A percentile compares a stretch with the other conserved stretches of the same genome.
Evolutionary conservation across 768 basidiomycete genomes (phyloP).

Genomic region (Phanerochaete sordida): DNA sequence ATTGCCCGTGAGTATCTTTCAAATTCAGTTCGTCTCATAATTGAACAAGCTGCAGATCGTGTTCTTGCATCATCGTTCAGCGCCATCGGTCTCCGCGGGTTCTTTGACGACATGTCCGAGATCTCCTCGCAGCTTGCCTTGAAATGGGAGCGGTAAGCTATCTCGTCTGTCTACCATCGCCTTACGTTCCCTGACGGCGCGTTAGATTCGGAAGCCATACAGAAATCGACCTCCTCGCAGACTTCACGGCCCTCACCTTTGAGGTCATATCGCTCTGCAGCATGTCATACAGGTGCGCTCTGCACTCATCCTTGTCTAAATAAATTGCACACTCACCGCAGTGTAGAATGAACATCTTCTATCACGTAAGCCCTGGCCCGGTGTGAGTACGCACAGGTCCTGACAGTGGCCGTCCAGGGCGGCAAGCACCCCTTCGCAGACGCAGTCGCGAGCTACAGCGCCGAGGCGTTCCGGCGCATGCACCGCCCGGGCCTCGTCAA

Average conservation of each 20-base stretch:
- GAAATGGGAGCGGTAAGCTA: slow-evolving; percentile 38
- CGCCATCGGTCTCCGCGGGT: slow-evolving; percentile 35
- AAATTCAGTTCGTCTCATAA: slow-evolving; percentile 25
- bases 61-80: slow-evolving; percentile 41
- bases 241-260: slow-evolving; percentile 44
- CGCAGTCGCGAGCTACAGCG: slow-evolving; percentile 39
- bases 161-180: neutral
- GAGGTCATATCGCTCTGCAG: slow-evolving; percentile 44
- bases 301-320: slow-evolving; percentile 38
- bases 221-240: slow-evolving; percentile 38
- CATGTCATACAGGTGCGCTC: slow-evolving; percentile 44
- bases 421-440: slow-evolving; percentile 28
- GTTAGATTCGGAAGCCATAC: slow-evolving; percentile 39
- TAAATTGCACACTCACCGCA: too few relatives aligned
- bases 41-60: slow-evolving; percentile 25
- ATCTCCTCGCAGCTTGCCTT: slow-evolving; percentile 38
- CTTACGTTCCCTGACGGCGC: slow-evolving; percentile 31
- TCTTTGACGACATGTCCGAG: slow-evolving; percentile 48
- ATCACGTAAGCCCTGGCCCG: neutral
- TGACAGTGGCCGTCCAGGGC: neutral
- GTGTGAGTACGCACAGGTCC: too few relatives aligned
- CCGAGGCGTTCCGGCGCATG: slow-evolving; percentile 32
- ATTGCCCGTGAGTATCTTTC: slow-evolving; percentile 34
- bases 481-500: slow-evolving; percentile 32
- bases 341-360: slow-evolving; percentile 2